Evolutionary conservation across 768 basidiomycete genomes (phyloP).

Genomic region (Suillus ampliporus): DNA sequence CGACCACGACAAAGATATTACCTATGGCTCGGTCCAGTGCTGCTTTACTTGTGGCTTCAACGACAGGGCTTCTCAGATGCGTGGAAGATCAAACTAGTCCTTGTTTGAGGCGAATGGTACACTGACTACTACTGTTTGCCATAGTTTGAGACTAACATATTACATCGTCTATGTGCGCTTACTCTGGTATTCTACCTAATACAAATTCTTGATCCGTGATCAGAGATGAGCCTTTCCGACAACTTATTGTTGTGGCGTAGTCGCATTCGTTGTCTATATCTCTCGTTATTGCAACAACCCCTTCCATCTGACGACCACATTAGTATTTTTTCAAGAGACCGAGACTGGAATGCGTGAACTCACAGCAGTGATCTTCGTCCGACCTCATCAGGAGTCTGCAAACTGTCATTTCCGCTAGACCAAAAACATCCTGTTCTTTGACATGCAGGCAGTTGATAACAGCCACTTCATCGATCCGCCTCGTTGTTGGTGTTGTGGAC

Average conservation of each 20-base stretch:
- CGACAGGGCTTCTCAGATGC: slow-evolving; percentile 27
- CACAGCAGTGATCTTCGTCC: slow-evolving; percentile 59
- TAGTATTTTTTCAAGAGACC: slow-evolving; percentile 6
- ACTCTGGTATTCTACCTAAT: slow-evolving; percentile 27
- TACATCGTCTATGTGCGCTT: slow-evolving; percentile 20
- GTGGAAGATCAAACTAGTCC: slow-evolving; percentile 52
- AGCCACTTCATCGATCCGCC: slow-evolving; percentile 50
- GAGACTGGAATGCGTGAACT: slow-evolving; percentile 31
- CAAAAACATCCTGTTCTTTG: slow-evolving; percentile 56
- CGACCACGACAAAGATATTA: slow-evolving; percentile 29
- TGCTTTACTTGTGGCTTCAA: slow-evolving; percentile 14
- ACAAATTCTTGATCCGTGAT: neutral
- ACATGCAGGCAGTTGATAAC: slow-evolving; percentile 65
- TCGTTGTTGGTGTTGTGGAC: slow-evolving; percentile 14
- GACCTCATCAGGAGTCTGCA: slow-evolving; percentile 52
- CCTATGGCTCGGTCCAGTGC: slow-evolving; percentile 28
- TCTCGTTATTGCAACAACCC: slow-evolving; percentile 60
- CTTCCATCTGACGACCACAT: slow-evolving; percentile 40
- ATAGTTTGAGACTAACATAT: slow-evolving; percentile 53
- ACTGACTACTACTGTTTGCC: slow-evolving; percentile 57
- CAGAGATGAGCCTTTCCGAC: slow-evolving; percentile 26
- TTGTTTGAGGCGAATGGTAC: slow-evolving; percentile 79
- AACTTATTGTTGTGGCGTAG: slow-evolving; percentile 38
- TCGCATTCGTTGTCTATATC: slow-evolving; percentile 58
- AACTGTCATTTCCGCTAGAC: slow-evolving; percentile 50